Evolutionary conservation across 1,284 basidiomycete species (phyloP).

Genomic region (Cutaneotrichosporon cyanovorans): DNA sequence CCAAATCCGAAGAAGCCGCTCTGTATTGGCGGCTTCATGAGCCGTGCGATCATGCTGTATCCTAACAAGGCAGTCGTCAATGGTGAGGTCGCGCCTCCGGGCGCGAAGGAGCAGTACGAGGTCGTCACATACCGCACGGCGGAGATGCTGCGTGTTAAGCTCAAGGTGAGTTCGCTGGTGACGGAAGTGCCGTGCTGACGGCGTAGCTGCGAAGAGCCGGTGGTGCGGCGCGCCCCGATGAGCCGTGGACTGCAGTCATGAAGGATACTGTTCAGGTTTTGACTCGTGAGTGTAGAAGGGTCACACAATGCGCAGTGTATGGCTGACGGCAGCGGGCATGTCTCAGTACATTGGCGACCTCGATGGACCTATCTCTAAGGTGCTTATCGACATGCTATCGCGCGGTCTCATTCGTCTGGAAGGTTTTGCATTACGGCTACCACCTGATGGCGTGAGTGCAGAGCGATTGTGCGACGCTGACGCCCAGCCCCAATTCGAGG

Average conservation of each 20-base stretch:
- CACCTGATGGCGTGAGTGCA: slow-evolving; percentile 39
- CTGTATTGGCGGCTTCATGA: slow-evolving; percentile 77
- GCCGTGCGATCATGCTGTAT: slow-evolving; percentile 76
- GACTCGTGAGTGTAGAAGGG: slow-evolving; percentile 52
- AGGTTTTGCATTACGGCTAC: slow-evolving; percentile 50
- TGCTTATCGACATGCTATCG: slow-evolving; percentile 68
- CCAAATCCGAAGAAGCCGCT: slow-evolving; percentile 47
- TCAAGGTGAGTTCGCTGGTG: slow-evolving; percentile 47
- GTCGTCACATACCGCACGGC: slow-evolving; percentile 42
- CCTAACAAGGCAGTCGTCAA: slow-evolving; percentile 64
- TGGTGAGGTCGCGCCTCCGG: slow-evolving; percentile 43
- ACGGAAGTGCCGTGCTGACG: slow-evolving; percentile 7
- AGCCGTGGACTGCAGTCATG: slow-evolving; percentile 49
- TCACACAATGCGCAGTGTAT: slow-evolving; percentile 4
- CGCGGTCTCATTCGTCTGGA: slow-evolving; percentile 78
- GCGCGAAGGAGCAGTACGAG: slow-evolving; percentile 20
- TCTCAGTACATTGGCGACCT: slow-evolving; percentile 71
- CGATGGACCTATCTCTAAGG: slow-evolving; percentile 68
- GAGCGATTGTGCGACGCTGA: slow-evolving; percentile 1
- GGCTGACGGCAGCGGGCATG: slow-evolving; percentile 22
- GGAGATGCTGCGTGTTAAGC: slow-evolving; percentile 69
- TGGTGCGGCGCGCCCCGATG: slow-evolving; percentile 52
- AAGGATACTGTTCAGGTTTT: slow-evolving; percentile 73
- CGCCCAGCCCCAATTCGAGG: slow-evolving; percentile 28
- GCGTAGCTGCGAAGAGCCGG: slow-evolving; percentile 27